Conservation (phyloP, 2,329 filamentous ascomycete genomes). For the Ploettnerulaceae sp. region DNA sequence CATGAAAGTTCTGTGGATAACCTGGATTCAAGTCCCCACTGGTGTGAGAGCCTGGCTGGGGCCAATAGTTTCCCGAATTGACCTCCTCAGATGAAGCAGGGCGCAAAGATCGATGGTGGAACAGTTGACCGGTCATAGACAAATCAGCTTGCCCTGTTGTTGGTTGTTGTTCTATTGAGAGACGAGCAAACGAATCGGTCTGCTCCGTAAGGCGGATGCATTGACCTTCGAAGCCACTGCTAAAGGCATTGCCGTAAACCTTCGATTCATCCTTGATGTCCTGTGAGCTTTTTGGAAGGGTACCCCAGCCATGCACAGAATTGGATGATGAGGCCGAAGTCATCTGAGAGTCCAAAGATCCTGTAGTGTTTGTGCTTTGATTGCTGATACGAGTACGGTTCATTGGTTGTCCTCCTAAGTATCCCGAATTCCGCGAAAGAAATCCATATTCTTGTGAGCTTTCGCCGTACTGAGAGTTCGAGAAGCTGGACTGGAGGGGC, state of each 20-base stretch:
- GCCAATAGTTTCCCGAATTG: no score
- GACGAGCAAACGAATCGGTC: background rate
- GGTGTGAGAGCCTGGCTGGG: no score
- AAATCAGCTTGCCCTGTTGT: no score
- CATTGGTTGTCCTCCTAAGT: background rate
- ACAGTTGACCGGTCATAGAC: no score
- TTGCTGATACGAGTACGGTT: background rate
- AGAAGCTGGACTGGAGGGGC: background rate
- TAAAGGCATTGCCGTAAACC: background rate
- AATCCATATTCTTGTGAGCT: background rate
- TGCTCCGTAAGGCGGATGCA: background rate
- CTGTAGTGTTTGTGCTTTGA: background rate
- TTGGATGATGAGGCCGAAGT: no score
- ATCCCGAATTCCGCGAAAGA: background rate
- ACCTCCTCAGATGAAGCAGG: no score
- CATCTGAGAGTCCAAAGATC: background rate
- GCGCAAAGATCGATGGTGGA: no score
- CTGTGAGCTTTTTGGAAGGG: no score
- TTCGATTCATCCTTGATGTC: no score
- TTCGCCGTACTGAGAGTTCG: background rate
- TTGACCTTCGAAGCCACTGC: background rate
- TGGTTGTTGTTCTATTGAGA: background rate
- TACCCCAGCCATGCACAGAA: no score
- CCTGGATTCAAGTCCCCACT: no score
- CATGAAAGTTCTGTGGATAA: background rate